Base-by-base conservation (phyloP, 441 rosid species). In the Adansonia rubrostipa region DNA sequence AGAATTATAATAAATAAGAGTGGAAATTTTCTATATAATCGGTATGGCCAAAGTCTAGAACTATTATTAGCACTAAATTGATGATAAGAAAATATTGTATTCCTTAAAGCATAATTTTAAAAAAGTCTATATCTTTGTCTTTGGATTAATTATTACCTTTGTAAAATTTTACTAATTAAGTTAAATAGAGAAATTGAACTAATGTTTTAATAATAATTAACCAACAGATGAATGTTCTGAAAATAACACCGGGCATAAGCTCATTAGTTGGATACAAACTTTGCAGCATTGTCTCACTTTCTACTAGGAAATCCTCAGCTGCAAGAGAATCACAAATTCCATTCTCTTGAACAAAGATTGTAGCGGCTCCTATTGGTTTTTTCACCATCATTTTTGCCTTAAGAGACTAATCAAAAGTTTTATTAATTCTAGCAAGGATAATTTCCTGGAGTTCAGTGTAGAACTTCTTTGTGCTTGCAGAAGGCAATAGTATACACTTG, bases 341-440 rank as follows among this genome's bases (percentile, higher is more conserved):
- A 70, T 86, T 78, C 85, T 92, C 98, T 58, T 92, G 87, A 60
- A 96, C 98, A 73, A 96, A 94, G 74, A 94, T 85, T 68, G 82
- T 83, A 69, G 96, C 97, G 60, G 99, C 88, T 82, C 94, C 98
- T 8, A 92, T 89, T 0, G 97, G 97, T 84, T 94, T 94, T 89
- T 57, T 92, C 42, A 98, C 99, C 98, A 94, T 94, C 99, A 96
- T 91, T 85, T 90, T 96, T 40, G 97, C 93, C 87, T 96, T 96
- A 57, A 96, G 93, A 81, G 92, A 88, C 96, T 97, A 92, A 75
- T 96, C 97, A 85, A 96, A 94, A 66, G 91, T 87, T 83, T 94
- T 96, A 73, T 91, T 91, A 83, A 87, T 94, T 85, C 97, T 89
- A 73, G 92, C 87, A 63, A 96, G 98, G 75, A 94, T 92, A 64